Evolutionary conservation across 2,329 filamentous ascomycete species (phyloP).

Genomic region (Colletotrichum cereale): DNA sequence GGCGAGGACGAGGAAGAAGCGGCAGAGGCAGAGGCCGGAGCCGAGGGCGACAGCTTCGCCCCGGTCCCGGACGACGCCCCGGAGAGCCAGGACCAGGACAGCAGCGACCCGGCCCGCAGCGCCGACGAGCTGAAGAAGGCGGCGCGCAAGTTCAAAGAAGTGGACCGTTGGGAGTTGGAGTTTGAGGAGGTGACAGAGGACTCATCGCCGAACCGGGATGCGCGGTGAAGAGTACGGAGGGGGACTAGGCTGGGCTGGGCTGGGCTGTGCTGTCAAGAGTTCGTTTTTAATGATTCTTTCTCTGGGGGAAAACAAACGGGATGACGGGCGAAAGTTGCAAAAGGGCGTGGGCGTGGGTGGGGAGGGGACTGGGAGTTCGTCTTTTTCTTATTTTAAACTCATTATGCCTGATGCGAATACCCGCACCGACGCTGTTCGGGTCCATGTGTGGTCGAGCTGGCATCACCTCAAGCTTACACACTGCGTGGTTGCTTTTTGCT

Average conservation of each 20-base stretch:
- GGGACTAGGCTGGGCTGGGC: too few species aligned
- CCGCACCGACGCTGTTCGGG: not conserved
- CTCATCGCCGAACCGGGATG: slow-evolving; percentile 63
- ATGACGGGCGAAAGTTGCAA: not conserved
- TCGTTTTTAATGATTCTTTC: slow-evolving; percentile 11
- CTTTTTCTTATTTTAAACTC: not conserved
- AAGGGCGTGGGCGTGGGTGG: not conserved
- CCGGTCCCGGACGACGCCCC: slow-evolving; percentile 62
- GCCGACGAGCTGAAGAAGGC: slow-evolving; percentile 70
- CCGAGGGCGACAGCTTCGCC: slow-evolving; percentile 50
- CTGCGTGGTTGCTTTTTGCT: not conserved
- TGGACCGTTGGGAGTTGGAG: slow-evolving; percentile 76
- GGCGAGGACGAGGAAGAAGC: slow-evolving; percentile 45
- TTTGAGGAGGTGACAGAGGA: slow-evolving; percentile 73
- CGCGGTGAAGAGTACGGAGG: slow-evolving; percentile 53
- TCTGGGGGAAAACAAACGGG: not conserved
- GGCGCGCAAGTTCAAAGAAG: slow-evolving; percentile 74
- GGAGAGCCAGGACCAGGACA: slow-evolving; percentile 42
- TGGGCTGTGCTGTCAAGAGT: not conserved
- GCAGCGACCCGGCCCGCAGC: slow-evolving; percentile 48
- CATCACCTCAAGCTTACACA: not conserved
- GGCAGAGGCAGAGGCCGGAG: slow-evolving; percentile 50
- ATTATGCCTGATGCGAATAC: not conserved
- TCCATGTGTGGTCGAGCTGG: not conserved
- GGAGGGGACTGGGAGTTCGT: too few species aligned